These are phyloP conservation scores for Scleroderma bovista DNA, from an alignment of 768 basidiomycete species.

Conservation along the genomic window DNA sequence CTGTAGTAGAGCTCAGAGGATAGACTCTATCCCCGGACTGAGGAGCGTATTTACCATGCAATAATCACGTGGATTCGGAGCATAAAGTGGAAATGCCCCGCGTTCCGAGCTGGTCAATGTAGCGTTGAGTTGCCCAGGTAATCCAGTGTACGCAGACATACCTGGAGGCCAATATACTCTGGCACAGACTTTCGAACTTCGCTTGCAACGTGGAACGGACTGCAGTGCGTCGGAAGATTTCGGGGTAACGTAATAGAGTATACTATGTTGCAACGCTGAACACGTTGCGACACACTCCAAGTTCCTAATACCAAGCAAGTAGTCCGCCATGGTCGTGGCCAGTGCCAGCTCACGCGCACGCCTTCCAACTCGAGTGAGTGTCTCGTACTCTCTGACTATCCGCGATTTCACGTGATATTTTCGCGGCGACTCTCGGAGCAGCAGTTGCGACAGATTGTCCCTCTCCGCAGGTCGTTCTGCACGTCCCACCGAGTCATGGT, in stretches of 20 bases:
- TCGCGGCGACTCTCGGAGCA: background rate
- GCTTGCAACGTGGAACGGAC: too few species aligned
- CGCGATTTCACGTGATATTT: slow-evolving; percentile 18
- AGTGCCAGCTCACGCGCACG: slow-evolving; percentile 5
- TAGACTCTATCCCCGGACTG: background rate
- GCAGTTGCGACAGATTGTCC: slow-evolving; percentile 4
- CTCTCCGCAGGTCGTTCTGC: slow-evolving; percentile 19
- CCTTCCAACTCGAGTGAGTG: slow-evolving; percentile 9
- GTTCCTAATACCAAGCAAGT: background rate
- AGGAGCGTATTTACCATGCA: slow-evolving; percentile 8
- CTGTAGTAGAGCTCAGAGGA: background rate
- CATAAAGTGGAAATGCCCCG: slow-evolving; percentile 5
- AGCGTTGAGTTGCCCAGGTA: too few species aligned
- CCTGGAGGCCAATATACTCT: too few species aligned
- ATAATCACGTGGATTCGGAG: slow-evolving; percentile 25
- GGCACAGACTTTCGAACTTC: too few species aligned
- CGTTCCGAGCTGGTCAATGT: too few species aligned
- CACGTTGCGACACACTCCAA: background rate
- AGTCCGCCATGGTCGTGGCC: background rate
- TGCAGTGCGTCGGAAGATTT: background rate
- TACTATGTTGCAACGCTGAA: background rate
- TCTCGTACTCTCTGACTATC: background rate
- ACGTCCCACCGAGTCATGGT: slow-evolving; percentile 34
- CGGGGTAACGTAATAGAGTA: background rate
- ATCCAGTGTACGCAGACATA: too few species aligned